These are phyloP conservation scores for Schizonepeta tenuifolia DNA, from an alignment of 257 asterid species.

Conservation along the genomic window DNA sequence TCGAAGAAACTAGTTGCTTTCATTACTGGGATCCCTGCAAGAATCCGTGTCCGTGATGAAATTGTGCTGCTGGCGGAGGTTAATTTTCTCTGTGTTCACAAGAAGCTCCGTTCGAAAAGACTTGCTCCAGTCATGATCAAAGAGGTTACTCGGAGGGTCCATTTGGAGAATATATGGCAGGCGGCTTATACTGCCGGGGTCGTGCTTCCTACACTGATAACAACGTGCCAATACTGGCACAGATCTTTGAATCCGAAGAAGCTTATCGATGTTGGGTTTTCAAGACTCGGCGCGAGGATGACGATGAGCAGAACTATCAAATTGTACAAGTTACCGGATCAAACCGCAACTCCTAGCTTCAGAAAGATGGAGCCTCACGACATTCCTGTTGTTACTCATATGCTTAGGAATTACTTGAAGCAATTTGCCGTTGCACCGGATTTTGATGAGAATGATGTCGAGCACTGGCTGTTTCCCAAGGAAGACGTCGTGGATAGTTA, in stretches of 20 bases:
- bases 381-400: conserved; percentile 76
- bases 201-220: conserved; percentile 79
- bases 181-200: conserved; percentile 96
- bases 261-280: conserved; percentile 90
- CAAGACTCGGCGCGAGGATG: conserved; percentile 86
- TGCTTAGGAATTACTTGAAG: conserved; percentile 74
- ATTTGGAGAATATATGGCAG: conserved; percentile 88
- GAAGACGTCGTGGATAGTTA: conserved; percentile 79
- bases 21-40: conserved; percentile 87
- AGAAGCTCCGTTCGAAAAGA: conserved; percentile 87
- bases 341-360: conserved; percentile 69
- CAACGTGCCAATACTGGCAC: conserved; percentile 91
- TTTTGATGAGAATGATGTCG: conserved; percentile 73
- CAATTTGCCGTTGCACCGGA: conserved; percentile 76
- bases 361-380: conserved; percentile 85
- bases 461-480: conserved; percentile 85
- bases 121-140: conserved; percentile 93
- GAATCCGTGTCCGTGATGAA: conserved; percentile 65
- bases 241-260: conserved; percentile 85
- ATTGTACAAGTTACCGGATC: conserved; percentile 70
- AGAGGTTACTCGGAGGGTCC: conserved; percentile 86
- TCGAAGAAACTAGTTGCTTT: conserved; percentile 86
- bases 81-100: conserved; percentile 82
- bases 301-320: conserved; percentile 90
- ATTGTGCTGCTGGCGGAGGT: conserved; percentile 83